Conservation (phyloP, 345 rosid species). For the Linum trigynum region DNA sequence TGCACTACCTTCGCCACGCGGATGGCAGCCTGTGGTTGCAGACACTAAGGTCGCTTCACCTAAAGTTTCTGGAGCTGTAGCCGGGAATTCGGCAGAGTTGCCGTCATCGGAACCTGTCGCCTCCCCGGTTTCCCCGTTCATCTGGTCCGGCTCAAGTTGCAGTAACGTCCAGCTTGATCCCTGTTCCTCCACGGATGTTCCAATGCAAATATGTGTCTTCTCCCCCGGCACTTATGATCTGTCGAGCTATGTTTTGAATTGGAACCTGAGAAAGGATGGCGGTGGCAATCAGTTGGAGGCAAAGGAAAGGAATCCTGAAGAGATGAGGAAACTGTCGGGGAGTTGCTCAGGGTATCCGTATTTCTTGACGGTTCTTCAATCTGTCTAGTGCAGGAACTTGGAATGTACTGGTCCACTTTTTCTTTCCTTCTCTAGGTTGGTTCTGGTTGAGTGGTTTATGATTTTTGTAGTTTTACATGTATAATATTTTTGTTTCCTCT, state of each 20-base stretch:
- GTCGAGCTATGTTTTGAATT: constrained; percentile 60
- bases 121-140: constrained; percentile 36
- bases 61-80: constrained; percentile 25
- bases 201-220: constrained; percentile 62
- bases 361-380: constrained; percentile 55
- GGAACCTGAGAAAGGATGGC: constrained; percentile 35
- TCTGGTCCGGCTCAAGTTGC: constrained; percentile 77
- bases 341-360: constrained; percentile 64
- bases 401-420: too few species aligned
- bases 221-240: constrained; percentile 72
- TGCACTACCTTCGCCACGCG: constrained; percentile 41
- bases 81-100: constrained; percentile 16
- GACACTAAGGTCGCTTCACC: constrained; percentile 42
- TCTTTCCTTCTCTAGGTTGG: too few species aligned
- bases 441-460: too few species aligned
- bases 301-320: constrained; percentile 21
- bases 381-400: constrained; percentile 6
- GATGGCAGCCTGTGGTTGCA: constrained; percentile 50
- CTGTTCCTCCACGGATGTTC: constrained; percentile 41
- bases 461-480: too few species aligned
- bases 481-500: too few species aligned
- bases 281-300: neutral
- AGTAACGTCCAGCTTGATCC: constrained; percentile 52
- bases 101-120: constrained; percentile 30
- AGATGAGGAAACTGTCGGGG: constrained; percentile 36